Conservation (phyloP, 257 asterid species). For the Salvia miltiorrhiza region DNA sequence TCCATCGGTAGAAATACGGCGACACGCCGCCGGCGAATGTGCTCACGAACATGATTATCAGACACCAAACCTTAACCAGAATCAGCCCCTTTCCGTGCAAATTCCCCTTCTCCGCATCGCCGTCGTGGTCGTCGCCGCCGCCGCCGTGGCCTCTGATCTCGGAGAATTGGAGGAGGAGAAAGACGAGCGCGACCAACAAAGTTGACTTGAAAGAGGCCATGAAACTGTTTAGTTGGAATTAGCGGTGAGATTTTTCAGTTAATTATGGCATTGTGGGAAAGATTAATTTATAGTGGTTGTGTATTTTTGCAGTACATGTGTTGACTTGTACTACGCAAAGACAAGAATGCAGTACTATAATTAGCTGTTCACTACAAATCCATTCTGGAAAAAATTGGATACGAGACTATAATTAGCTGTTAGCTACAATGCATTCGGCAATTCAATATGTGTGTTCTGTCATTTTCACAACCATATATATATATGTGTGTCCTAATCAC, state of each 20-base stretch:
- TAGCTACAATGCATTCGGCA: no score
- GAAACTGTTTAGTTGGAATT: background rate
- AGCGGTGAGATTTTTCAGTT: background rate
- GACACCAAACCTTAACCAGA: constrained; percentile 69
- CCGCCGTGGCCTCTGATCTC: constrained; percentile 52
- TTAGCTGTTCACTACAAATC: background rate
- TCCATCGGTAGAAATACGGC: constrained; percentile 78
- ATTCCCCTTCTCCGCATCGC: constrained; percentile 1
- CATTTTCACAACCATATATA: background rate
- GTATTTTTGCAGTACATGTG: constrained; percentile 29
- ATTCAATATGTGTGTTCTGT: background rate
- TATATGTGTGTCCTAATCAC: no score
- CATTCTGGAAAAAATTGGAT: background rate
- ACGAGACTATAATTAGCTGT: no score
- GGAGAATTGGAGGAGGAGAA: constrained; percentile 39
- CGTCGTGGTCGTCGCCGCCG: constrained; percentile 13
- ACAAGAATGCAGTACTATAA: constrained; percentile 3
- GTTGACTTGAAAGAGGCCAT: constrained; percentile 51
- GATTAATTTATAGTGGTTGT: background rate
- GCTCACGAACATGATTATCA: constrained; percentile 57
- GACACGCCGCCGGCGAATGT: constrained; percentile 77
- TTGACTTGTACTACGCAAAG: constrained; percentile 36
- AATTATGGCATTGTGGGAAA: no score
- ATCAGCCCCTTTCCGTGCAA: constrained; percentile 45
- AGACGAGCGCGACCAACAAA: constrained; percentile 26